phyloP scores from a whole-genome alignment of 805 yeast genomes.

The Saturnispora silvae region DNA sequence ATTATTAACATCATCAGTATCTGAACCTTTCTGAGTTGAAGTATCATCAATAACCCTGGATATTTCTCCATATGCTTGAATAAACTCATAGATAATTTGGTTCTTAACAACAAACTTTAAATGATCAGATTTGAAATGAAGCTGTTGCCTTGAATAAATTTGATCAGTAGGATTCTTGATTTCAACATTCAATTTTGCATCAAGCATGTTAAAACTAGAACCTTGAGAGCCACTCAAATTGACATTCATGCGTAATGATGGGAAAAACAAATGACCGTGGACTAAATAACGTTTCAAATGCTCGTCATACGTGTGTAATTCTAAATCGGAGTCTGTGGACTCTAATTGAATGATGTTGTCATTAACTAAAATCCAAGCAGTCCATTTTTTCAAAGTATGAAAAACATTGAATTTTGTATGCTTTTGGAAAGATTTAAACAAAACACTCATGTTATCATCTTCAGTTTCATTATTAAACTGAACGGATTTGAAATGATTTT shows the following conservation, averaged over 20 bases:
- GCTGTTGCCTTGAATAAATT: slow-evolving; percentile 27
- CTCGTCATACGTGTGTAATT: slow-evolving; percentile 14
- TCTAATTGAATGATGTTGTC: slow-evolving; percentile 14
- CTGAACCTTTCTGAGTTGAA: not conserved
- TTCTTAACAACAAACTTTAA: slow-evolving; percentile 52
- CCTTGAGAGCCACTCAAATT: slow-evolving; percentile 27
- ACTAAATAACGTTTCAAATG: slow-evolving; percentile 15
- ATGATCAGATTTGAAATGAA: slow-evolving; percentile 49
- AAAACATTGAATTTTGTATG: not conserved
- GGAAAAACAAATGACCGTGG: slow-evolving; percentile 31
- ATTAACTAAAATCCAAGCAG: slow-evolving; percentile 7
- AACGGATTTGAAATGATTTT: not conserved
- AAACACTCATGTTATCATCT: slow-evolving; percentile 3
- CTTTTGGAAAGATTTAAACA: slow-evolving; percentile 3
- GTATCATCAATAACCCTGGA: not conserved
- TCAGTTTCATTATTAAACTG: not conserved
- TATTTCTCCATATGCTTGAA: slow-evolving; percentile 14
- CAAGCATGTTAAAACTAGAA: slow-evolving; percentile 32
- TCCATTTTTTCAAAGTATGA: not conserved
- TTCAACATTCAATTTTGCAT: slow-evolving; percentile 36
- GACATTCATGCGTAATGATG: slow-evolving; percentile 31
- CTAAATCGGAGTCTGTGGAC: slow-evolving; percentile 7
- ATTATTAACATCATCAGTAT: slow-evolving; percentile 1
- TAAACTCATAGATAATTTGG: slow-evolving; percentile 20
- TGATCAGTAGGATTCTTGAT: slow-evolving; percentile 30